Conservation (phyloP, 768 basidiomycete genomes). For the Rhizopogon salebrosus region DNA sequence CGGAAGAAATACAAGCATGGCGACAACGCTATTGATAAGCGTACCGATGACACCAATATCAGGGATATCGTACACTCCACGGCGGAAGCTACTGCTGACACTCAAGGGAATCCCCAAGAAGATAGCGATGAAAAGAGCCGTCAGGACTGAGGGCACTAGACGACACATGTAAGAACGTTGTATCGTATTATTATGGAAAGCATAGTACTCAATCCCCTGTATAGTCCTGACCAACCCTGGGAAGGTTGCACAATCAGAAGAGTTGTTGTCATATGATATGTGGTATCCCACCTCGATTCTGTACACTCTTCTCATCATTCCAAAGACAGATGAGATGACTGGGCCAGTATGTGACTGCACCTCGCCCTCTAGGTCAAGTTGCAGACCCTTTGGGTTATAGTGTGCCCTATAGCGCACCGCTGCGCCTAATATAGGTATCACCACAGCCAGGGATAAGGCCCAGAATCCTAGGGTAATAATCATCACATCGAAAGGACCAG, state of each 20-base stretch:
- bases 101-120: slow-evolving; percentile 57
- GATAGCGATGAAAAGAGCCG: slow-evolving; percentile 49
- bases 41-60: slow-evolving; percentile 56
- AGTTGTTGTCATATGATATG: not conserved
- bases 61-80: slow-evolving; percentile 61
- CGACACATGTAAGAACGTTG: slow-evolving; percentile 33
- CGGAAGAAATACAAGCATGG: slow-evolving; percentile 64
- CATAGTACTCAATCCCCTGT: slow-evolving; percentile 74
- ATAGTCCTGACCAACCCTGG: slow-evolving; percentile 67
- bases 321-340: slow-evolving; percentile 67
- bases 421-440: slow-evolving; percentile 61
- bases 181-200: slow-evolving; percentile 18
- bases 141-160: slow-evolving; percentile 44
- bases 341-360: slow-evolving; percentile 73
- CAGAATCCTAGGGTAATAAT: slow-evolving; percentile 41
- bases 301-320: slow-evolving; percentile 68
- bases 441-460: slow-evolving; percentile 45
- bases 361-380: slow-evolving; percentile 70
- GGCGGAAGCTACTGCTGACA: slow-evolving; percentile 50
- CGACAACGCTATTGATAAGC: slow-evolving; percentile 56
- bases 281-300: slow-evolving; percentile 57
- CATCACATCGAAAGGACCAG: slow-evolving; percentile 33
- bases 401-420: slow-evolving; percentile 78
- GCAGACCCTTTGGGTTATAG: slow-evolving; percentile 81
- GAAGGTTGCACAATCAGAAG: slow-evolving; percentile 4